These are phyloP conservation scores for Diospyros kaki DNA, from an alignment of 148 eudicot genomes.

Conservation along the genomic window DNA sequence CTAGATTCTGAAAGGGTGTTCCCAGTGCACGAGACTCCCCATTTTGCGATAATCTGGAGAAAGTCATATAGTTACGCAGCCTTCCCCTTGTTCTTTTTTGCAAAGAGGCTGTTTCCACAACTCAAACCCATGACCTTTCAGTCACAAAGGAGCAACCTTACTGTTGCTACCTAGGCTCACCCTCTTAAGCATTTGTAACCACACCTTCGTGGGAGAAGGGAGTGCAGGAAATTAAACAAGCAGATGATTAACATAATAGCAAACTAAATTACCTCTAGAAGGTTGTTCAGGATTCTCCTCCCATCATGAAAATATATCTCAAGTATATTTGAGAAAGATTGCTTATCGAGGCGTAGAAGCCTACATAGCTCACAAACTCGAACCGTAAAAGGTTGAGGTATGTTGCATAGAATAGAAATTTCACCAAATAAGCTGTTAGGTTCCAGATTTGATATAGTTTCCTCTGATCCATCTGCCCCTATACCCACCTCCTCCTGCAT, in stretches of 20 bases:
- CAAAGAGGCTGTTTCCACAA: no score
- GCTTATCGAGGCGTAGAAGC: constrained; percentile 85
- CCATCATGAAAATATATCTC: constrained; percentile 89
- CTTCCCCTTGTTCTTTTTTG: no score
- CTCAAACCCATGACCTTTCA: no score
- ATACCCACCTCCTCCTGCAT: constrained; percentile 76
- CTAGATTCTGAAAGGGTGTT: no score
- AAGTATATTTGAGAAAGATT: constrained; percentile 70
- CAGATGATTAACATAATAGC: background rate
- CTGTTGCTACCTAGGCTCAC: no score
- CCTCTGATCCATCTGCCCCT: constrained; percentile 53
- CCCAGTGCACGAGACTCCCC: no score
- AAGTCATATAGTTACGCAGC: no score
- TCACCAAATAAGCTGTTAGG: constrained; percentile 71
- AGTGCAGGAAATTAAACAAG: background rate
- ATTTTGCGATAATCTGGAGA: no score
- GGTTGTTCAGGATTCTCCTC: constrained; percentile 59
- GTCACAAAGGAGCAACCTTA: no score
- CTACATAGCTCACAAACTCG: constrained; percentile 76
- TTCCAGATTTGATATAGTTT: constrained; percentile 45
- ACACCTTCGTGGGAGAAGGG: background rate
- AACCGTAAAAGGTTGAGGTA: constrained; percentile 81
- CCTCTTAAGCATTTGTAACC: no score
- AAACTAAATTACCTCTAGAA: constrained; percentile 61
- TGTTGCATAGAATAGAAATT: constrained; percentile 80